phyloP scores from a whole-genome alignment of 768 basidiomycete species.

The Termitomyces titanicus region DNA sequence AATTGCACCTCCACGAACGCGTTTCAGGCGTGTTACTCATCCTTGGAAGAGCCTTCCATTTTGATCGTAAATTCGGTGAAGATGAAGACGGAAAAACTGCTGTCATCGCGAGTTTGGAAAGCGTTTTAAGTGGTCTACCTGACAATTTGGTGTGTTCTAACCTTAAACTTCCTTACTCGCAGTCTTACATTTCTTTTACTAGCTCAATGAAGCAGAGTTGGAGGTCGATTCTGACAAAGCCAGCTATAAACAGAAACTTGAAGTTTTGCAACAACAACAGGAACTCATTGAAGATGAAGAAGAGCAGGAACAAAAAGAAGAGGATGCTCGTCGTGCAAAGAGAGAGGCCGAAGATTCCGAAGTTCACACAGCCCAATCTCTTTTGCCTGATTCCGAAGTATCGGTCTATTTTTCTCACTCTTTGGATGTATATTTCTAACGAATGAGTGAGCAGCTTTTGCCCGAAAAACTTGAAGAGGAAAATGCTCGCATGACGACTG shows the following conservation, averaged over 20 bases:
- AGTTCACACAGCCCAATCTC: slow-evolving; percentile 71
- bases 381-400: slow-evolving; percentile 89
- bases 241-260: slow-evolving; percentile 96
- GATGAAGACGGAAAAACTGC: slow-evolving; percentile 81
- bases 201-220: slow-evolving; percentile 97
- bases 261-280: slow-evolving; percentile 96
- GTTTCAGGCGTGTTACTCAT: slow-evolving; percentile 94
- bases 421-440: not conserved
- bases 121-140: slow-evolving; percentile 86
- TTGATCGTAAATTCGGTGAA: slow-evolving; percentile 71
- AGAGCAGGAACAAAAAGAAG: slow-evolving; percentile 95
- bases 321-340: slow-evolving; percentile 83
- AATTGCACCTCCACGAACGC: slow-evolving; percentile 83
- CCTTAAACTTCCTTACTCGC: not conserved
- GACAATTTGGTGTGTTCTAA: slow-evolving; percentile 77
- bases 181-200: slow-evolving; percentile 3
- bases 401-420: slow-evolving; percentile 4
- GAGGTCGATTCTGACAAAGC: slow-evolving; percentile 93
- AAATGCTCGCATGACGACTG: slow-evolving; percentile 94
- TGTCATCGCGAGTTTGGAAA: slow-evolving; percentile 80
- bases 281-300: slow-evolving; percentile 99
- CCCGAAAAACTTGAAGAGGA: slow-evolving; percentile 58
- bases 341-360: slow-evolving; percentile 80
- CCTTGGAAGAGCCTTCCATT: slow-evolving; percentile 92
- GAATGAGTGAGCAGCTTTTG: slow-evolving; percentile 42